Evolutionary conservation across 1,284 basidiomycete species (phyloP).

Genomic region (Microbotryomycetes sp.): DNA sequence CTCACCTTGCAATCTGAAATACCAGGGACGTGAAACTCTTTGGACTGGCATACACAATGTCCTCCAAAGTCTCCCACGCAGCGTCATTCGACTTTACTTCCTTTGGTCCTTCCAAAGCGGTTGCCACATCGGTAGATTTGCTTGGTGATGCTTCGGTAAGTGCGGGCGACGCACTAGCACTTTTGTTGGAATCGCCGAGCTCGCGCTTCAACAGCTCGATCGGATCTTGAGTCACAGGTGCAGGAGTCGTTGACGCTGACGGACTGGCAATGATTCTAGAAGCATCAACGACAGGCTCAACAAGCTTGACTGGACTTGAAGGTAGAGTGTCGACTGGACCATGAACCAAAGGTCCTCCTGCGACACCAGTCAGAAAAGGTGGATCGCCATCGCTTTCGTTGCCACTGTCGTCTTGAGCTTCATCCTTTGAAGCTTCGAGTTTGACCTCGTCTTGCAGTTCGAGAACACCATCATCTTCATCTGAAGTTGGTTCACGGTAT

Average conservation of each 20-base stretch:
- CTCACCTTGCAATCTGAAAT: slow-evolving; percentile 20
- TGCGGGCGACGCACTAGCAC: too few species aligned
- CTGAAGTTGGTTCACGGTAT: neutral
- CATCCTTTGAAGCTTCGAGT: too few species aligned
- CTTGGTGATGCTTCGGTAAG: too few species aligned
- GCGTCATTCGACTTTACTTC: slow-evolving; percentile 7
- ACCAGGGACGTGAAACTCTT: slow-evolving; percentile 17
- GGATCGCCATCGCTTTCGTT: neutral
- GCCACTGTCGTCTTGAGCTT: too few species aligned
- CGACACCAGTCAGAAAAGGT: neutral
- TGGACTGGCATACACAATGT: slow-evolving; percentile 24
- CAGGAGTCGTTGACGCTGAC: neutral
- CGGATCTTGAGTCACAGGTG: neutral
- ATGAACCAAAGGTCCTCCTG: neutral
- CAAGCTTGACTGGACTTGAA: neutral
- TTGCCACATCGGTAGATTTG: too few species aligned
- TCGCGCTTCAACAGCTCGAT: too few species aligned
- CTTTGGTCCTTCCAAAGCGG: too few species aligned
- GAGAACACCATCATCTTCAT: neutral
- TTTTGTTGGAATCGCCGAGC: too few species aligned
- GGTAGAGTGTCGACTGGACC: neutral
- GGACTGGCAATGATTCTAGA: neutral
- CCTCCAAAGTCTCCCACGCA: slow-evolving; percentile 18
- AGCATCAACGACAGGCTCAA: neutral
- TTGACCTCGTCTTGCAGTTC: too few species aligned